phyloP scores from a whole-genome alignment of 108 stramenopile species.

The Skeletonema grethae region DNA sequence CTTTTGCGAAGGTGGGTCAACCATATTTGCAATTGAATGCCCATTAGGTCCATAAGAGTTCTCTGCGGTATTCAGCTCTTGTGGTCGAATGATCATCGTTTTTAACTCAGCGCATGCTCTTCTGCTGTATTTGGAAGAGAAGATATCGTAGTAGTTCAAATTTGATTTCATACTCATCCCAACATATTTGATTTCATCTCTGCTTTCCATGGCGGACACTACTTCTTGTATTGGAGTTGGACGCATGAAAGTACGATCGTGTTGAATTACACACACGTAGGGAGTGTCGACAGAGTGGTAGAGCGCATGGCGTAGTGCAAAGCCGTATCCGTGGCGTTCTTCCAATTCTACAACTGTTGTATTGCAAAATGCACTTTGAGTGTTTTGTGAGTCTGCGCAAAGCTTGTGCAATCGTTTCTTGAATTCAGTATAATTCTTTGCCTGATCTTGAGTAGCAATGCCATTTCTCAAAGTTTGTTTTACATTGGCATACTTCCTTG shows the following conservation, averaged over 20 bases:
- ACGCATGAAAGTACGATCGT: slow-evolving; percentile 89
- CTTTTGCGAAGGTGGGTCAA: slow-evolving; percentile 31
- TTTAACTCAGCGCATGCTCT: slow-evolving; percentile 56
- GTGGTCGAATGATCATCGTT: slow-evolving; percentile 56
- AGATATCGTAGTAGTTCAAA: slow-evolving; percentile 73
- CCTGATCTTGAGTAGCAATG: slow-evolving; percentile 67
- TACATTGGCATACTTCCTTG: slow-evolving; percentile 63
- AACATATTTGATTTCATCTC: slow-evolving; percentile 72
- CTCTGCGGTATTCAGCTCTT: slow-evolving; percentile 59
- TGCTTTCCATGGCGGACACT: slow-evolving; percentile 62
- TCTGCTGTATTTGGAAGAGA: slow-evolving; percentile 72
- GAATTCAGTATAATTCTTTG: slow-evolving; percentile 66
- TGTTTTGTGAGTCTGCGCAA: slow-evolving; percentile 42
- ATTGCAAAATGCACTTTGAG: slow-evolving; percentile 51
- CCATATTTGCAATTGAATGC: slow-evolving; percentile 45
- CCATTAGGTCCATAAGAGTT: slow-evolving; percentile 64
- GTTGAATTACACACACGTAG: slow-evolving; percentile 89
- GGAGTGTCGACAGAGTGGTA: slow-evolving; percentile 64
- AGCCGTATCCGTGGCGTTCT: slow-evolving; percentile 83
- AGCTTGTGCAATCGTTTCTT: slow-evolving; percentile 57
- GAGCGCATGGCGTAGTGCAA: slow-evolving; percentile 80
- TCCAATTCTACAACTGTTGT: slow-evolving; percentile 69
- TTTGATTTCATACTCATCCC: slow-evolving; percentile 80
- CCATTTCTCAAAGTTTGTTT: slow-evolving; percentile 85
- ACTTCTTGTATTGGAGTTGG: slow-evolving; percentile 64